Conservation (phyloP, 2,329 filamentous ascomycete species). For the Penicillium sp. region DNA sequence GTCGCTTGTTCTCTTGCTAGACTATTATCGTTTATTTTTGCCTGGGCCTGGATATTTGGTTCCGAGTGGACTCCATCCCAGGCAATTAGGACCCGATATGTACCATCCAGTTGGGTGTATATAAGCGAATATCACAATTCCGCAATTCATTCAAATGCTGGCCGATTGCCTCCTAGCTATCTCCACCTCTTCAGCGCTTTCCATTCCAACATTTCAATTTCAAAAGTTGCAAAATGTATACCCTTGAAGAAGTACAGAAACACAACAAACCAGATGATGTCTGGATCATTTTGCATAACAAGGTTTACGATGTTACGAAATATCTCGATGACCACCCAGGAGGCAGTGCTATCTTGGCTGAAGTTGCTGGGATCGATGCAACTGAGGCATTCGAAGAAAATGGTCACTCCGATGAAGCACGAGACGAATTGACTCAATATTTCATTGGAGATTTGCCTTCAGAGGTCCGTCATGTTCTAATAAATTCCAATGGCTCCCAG, state of each 20-base stretch:
- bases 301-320: conserved; percentile 62
- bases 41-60: too few species aligned
- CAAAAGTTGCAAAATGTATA: conserved; percentile 40
- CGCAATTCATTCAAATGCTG: too few species aligned
- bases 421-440: conserved; percentile 34
- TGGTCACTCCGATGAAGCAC: conserved; percentile 52
- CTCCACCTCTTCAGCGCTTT: too few species aligned
- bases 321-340: conserved; percentile 64
- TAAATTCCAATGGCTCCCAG: conserved; percentile 5
- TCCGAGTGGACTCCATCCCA: too few species aligned
- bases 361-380: conserved; percentile 49
- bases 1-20: too few species aligned
- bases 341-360: conserved; percentile 44
- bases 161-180: too few species aligned
- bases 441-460: conserved; percentile 21
- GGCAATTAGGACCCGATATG: too few species aligned
- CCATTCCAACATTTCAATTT: conserved; percentile 44
- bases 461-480: conserved; percentile 34
- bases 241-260: background rate
- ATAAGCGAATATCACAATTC: too few species aligned
- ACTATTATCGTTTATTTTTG: too few species aligned
- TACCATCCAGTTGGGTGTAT: too few species aligned
- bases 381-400: conserved; percentile 49
- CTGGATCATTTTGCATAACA: conserved; percentile 26
- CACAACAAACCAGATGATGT: conserved; percentile 2